These are phyloP conservation scores for Sclerotinia minor DNA, from an alignment of 2,329 filamentous ascomycete genomes.

Conservation along the genomic window DNA sequence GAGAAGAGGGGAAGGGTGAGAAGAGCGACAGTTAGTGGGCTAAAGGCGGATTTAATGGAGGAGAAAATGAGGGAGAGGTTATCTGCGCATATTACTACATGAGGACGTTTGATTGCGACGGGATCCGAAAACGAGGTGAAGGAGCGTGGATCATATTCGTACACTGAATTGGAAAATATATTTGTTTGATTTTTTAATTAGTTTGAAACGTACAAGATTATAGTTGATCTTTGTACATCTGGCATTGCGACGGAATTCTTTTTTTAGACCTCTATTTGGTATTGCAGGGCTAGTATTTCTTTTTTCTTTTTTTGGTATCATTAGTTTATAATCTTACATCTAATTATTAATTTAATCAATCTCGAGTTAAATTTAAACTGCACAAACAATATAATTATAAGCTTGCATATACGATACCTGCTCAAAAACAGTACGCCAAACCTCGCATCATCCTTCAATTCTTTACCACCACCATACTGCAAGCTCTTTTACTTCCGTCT, in stretches of 20 bases:
- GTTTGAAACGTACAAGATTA: not conserved
- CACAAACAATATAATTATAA: not conserved
- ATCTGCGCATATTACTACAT: not conserved
- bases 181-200: not conserved
- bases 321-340: not conserved
- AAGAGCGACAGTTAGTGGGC: not conserved
- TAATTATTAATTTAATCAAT: not conserved
- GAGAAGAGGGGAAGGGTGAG: not conserved
- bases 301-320: no score
- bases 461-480: not conserved
- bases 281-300: no score
- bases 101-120: not conserved
- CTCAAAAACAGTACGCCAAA: no score
- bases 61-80: not conserved
- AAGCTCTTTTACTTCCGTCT: no score
- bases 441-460: not conserved
- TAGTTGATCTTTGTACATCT: not conserved
- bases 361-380: not conserved
- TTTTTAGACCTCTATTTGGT: not conserved
- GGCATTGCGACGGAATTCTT: not conserved
- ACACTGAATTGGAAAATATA: not conserved
- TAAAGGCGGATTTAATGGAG: not conserved
- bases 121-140: not conserved
- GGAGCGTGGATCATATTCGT: no score
- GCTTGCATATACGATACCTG: not conserved